A percentile compares a stretch with the other conserved stretches of the same genome.
These are phyloP conservation scores for Ulmus americana DNA, from an alignment of 331 rosid genomes.

Conservation along the genomic window DNA sequence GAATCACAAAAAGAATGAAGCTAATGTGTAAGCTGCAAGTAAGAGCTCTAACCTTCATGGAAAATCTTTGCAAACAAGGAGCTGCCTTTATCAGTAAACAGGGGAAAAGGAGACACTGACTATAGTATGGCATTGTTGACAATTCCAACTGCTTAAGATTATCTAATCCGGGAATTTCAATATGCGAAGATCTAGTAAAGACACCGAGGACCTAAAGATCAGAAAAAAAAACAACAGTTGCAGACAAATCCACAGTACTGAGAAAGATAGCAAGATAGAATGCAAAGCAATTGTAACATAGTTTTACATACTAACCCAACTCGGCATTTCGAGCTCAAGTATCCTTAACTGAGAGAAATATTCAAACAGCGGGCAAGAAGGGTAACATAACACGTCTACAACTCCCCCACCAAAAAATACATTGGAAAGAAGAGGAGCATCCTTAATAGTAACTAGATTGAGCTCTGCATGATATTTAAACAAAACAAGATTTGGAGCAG, in stretches of 20 bases:
- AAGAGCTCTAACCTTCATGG: not conserved
- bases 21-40: not conserved
- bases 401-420: not conserved
- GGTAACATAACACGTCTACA: too few species aligned
- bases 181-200: not conserved
- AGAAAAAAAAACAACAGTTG: not conserved
- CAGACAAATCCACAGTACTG: not conserved
- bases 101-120: not conserved
- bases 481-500: not conserved
- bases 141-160: slow-evolving; percentile 4
- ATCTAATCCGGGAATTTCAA: not conserved
- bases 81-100: slow-evolving; percentile 1
- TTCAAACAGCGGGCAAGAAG: not conserved
- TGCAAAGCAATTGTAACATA: not conserved
- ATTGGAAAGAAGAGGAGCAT: not conserved
- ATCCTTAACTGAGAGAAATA: not conserved
- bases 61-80: slow-evolving; percentile 1
- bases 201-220: not conserved
- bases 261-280: not conserved
- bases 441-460: not conserved
- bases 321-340: not conserved
- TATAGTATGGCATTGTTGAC: not conserved
- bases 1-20: not conserved
- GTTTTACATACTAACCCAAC: not conserved
- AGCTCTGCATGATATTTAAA: not conserved